phyloP scores from a whole-genome alignment of 257 asterid species.

The Hygrophila difformis region DNA sequence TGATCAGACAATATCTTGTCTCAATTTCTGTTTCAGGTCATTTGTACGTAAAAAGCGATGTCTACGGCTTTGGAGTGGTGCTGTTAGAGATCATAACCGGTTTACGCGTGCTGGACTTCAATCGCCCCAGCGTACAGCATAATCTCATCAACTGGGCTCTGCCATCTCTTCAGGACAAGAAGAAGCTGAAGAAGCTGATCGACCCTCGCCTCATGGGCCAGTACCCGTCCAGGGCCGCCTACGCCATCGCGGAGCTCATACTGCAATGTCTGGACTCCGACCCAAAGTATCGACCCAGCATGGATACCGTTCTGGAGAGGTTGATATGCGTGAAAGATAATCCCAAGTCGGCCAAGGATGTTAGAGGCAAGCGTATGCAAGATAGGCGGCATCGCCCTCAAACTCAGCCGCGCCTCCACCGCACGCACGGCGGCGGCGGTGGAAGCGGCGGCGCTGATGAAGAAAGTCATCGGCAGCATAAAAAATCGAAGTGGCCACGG shows the following conservation, averaged over 20 bases:
- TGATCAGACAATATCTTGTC: no score
- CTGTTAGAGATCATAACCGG: constrained; percentile 61
- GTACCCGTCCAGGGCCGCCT: constrained; percentile 46
- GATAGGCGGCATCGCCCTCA: not conserved
- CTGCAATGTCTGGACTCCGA: constrained; percentile 52
- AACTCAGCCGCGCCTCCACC: constrained; percentile 17
- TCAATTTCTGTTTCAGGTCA: constrained; percentile 47
- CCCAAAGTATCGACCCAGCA: constrained; percentile 59
- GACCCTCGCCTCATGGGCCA: constrained; percentile 52
- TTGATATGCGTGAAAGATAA: constrained; percentile 28
- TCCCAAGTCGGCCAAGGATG: constrained; percentile 19
- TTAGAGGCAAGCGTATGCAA: constrained; percentile 4
- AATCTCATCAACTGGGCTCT: constrained; percentile 71
- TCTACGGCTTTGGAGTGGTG: constrained; percentile 77
- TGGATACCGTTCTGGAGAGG: constrained; percentile 35
- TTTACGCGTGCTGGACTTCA: constrained; percentile 42
- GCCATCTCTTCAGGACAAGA: constrained; percentile 50
- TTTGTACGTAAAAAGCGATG: constrained; percentile 74
- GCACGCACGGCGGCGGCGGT: constrained; percentile 20
- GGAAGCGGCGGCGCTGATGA: no score
- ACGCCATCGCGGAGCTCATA: constrained; percentile 29
- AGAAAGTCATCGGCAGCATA: no score
- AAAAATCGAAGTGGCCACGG: no score
- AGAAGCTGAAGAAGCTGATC: constrained; percentile 46
- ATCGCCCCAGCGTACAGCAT: constrained; percentile 40